Conservation (phyloP, 371 early-diverging fungal genomes). For the Mucor plumbeus region DNA sequence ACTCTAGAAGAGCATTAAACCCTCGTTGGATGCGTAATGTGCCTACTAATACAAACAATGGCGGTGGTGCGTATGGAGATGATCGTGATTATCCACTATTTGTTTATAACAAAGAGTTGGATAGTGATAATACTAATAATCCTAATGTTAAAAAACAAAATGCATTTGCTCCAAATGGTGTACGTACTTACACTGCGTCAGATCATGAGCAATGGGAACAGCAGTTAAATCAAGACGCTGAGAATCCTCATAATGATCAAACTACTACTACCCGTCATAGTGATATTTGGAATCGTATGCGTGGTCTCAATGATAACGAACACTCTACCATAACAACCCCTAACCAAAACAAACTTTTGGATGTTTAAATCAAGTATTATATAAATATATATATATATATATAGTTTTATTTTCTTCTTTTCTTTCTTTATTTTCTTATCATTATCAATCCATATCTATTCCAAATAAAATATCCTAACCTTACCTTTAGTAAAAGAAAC, state of each 20-base stretch:
- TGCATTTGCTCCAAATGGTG: conserved; percentile 21
- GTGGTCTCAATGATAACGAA: conserved; percentile 31
- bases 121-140: conserved; percentile 25
- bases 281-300: conserved; percentile 49
- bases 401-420: background rate
- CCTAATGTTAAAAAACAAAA: conserved; percentile 5
- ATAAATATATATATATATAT: background rate
- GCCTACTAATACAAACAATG: conserved; percentile 3
- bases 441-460: too few species aligned
- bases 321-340: background rate
- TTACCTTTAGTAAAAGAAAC: too few species aligned
- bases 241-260: conserved; percentile 18
- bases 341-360: conserved; percentile 3
- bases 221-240: conserved; percentile 29
- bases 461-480: too few species aligned
- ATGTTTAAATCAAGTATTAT: background rate
- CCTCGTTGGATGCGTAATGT: conserved; percentile 45
- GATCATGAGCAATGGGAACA: conserved; percentile 53
- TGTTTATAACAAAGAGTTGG: conserved; percentile 41
- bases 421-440: background rate
- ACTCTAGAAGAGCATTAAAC: conserved; percentile 31
- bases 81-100: conserved; percentile 45
- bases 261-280: conserved; percentile 23
- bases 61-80: conserved; percentile 16
- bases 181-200: conserved; percentile 46